Percentiles rank a stretch among this genome's conserved stretches.
phyloP scores from a whole-genome alignment of 2,329 filamentous ascomycete species.

The Fusarium sp. region DNA sequence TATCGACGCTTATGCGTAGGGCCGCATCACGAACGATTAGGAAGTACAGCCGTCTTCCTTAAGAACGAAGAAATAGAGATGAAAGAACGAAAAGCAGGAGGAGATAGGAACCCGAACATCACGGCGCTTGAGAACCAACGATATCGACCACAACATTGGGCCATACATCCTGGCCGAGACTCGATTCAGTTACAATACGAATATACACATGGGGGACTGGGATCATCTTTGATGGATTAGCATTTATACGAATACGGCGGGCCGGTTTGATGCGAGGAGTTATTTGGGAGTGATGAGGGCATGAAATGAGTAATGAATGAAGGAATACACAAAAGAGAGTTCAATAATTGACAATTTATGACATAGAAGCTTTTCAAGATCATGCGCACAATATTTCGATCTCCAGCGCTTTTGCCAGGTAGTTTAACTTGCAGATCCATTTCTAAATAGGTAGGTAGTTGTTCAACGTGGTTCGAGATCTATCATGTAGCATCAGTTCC shows the following conservation, averaged over 20 bases:
- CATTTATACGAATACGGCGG: conserved; percentile 6
- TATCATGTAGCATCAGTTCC: background rate
- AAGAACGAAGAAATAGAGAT: background rate
- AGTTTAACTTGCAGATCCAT: background rate
- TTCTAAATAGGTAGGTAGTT: background rate
- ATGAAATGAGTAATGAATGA: conserved; percentile 1
- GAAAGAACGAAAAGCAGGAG: background rate
- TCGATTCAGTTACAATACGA: background rate
- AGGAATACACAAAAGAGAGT: background rate
- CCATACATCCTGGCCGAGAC: background rate
- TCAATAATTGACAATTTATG: background rate
- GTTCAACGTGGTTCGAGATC: background rate
- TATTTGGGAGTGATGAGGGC: background rate
- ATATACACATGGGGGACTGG: background rate
- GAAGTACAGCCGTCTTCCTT: conserved; percentile 51
- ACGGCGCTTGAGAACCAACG: background rate
- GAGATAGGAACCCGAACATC: background rate
- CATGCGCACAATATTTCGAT: background rate
- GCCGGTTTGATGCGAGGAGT: conserved; percentile 2
- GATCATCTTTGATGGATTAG: background rate
- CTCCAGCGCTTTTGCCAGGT: background rate
- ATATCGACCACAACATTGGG: no score
- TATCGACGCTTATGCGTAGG: conserved; percentile 59
- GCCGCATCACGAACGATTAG: conserved; percentile 59
- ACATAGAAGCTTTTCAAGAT: background rate